Percentiles rank a stretch among this genome's conserved stretches.
phyloP scores from a whole-genome alignment of 257 asterid species.

The Fraxinus americana region DNA sequence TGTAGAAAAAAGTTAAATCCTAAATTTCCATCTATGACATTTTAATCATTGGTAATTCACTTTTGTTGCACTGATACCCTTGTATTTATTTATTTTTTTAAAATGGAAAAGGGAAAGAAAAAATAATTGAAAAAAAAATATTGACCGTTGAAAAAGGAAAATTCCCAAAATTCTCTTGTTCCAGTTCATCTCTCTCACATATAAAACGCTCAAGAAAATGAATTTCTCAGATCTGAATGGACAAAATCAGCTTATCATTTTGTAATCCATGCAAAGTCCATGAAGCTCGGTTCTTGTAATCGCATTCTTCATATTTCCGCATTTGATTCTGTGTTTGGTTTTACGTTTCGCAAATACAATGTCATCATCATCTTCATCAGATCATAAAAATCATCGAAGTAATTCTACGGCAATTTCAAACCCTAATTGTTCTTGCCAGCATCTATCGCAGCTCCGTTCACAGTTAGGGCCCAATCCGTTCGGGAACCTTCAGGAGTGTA shows the following conservation, averaged over 20 bases:
- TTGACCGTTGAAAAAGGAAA: too few species aligned
- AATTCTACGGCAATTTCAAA: constrained; percentile 18
- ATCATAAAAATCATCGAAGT: constrained; percentile 24
- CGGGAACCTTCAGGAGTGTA: constrained; percentile 39
- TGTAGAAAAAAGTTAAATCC: neutral
- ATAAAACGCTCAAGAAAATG: too few species aligned
- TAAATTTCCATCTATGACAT: too few species aligned
- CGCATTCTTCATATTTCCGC: neutral
- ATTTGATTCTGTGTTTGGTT: constrained; percentile 9
- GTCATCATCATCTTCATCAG: constrained; percentile 30
- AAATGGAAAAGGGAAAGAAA: too few species aligned
- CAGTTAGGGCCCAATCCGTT: constrained; percentile 58
- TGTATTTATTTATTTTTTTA: too few species aligned
- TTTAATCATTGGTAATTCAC: neutral
- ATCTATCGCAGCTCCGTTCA: constrained; percentile 66
- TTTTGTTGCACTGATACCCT: neutral
- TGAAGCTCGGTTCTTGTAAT: neutral
- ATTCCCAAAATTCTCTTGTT: too few species aligned
- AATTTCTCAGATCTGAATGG: neutral
- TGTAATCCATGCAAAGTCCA: neutral
- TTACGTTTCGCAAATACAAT: constrained; percentile 23
- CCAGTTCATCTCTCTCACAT: too few species aligned
- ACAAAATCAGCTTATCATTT: neutral
- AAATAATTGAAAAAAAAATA: too few species aligned
- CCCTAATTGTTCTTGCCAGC: constrained; percentile 47